These are phyloP conservation scores for Fusarium gaditjirri DNA, from an alignment of 2,329 filamentous ascomycete species.

Conservation along the genomic window DNA sequence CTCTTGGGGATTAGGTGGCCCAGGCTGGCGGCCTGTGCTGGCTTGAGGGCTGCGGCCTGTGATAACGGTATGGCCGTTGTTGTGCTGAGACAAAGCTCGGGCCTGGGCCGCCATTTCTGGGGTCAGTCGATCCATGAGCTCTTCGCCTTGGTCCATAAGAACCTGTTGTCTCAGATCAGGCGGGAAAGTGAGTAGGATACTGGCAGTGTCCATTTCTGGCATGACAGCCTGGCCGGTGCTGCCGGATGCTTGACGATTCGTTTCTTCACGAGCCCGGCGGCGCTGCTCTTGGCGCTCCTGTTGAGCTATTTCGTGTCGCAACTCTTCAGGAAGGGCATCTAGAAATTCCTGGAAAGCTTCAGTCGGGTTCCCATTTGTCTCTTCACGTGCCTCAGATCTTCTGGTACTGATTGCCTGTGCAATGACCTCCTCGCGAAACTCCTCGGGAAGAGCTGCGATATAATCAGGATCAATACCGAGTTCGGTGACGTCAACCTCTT, in stretches of 20 bases:
- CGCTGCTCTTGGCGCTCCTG: constrained; percentile 91
- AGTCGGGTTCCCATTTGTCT: constrained; percentile 76
- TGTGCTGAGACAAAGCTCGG: constrained; percentile 69
- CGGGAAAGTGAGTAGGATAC: constrained; percentile 90
- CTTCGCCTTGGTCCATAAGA: constrained; percentile 90
- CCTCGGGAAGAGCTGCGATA: constrained; percentile 95
- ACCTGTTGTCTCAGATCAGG: constrained; percentile 86
- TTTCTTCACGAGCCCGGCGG: constrained; percentile 85
- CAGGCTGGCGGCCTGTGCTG: constrained; percentile 32
- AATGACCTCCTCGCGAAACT: constrained; percentile 94
- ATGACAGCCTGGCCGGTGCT: constrained; percentile 62
- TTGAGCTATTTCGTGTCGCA: constrained; percentile 89
- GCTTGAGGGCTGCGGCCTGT: constrained; percentile 47
- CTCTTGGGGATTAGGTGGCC: constrained; percentile 53
- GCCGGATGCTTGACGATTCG: constrained; percentile 72
- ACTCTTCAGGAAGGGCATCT: constrained; percentile 88
- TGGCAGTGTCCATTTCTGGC: constrained; percentile 90
- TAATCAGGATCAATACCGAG: constrained; percentile 96
- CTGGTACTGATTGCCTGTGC: constrained; percentile 88
- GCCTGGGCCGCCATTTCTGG: constrained; percentile 89
- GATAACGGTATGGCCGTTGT: constrained; percentile 46
- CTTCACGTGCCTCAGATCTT: constrained; percentile 78
- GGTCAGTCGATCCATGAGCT: constrained; percentile 84
- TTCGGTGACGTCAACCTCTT: constrained; percentile 91
- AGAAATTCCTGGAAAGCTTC: constrained; percentile 95